Conservation (phyloP, 106 monocot species). For the Phalaenopsis equestris region DNA sequence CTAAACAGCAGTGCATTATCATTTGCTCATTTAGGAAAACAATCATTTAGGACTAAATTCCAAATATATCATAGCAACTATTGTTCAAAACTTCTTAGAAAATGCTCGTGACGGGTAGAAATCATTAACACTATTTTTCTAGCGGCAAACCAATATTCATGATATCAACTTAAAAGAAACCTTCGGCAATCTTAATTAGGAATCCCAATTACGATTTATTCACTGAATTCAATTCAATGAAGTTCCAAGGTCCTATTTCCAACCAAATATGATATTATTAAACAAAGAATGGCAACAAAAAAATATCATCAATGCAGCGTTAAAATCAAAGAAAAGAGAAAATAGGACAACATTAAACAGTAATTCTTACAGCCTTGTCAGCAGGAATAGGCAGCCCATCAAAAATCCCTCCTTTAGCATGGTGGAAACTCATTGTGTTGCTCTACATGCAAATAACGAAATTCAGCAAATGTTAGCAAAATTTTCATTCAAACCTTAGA, state of each 20-base stretch:
- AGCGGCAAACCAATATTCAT: neutral
- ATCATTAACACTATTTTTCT: neutral
- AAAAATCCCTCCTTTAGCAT: conserved; percentile 42
- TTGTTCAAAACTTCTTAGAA: neutral
- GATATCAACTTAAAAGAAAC: neutral
- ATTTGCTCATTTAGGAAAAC: neutral
- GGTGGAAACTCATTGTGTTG: conserved; percentile 44
- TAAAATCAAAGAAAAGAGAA: neutral
- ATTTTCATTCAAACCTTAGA: neutral
- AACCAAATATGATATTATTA: neutral
- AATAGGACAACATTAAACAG: neutral
- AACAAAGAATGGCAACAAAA: neutral
- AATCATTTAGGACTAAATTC: neutral
- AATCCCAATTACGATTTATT: neutral
- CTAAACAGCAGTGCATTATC: neutral
- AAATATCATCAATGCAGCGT: neutral
- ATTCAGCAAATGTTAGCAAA: neutral
- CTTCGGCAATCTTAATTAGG: neutral
- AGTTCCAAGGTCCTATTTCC: neutral
- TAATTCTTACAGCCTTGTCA: conserved; percentile 61
- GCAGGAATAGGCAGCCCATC: conserved; percentile 88
- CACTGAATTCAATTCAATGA: neutral
- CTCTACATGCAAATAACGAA: neutral
- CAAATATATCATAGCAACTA: neutral
- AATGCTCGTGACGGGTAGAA: neutral